A percentile compares a stretch with the other conserved stretches of the same genome.
phyloP scores from a whole-genome alignment of 176 grass and related monocot genomes.

The Neostapfia colusana region DNA sequence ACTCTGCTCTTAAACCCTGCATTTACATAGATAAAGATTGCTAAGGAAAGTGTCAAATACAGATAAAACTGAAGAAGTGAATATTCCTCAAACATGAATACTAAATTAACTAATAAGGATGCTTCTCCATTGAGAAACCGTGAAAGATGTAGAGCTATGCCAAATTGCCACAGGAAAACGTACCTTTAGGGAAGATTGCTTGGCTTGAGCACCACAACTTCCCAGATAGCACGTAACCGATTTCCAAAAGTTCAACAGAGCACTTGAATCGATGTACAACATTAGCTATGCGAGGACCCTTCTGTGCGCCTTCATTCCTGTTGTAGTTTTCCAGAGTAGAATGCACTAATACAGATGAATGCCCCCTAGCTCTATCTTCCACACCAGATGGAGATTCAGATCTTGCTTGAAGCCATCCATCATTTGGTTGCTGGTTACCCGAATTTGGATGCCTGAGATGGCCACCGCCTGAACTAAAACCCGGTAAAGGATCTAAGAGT shows the following conservation, averaged over 20 bases:
- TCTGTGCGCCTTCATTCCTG: slow-evolving; percentile 46
- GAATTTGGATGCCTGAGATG: slow-evolving; percentile 31
- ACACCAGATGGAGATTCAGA: slow-evolving; percentile 5
- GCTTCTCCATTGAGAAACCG: background rate
- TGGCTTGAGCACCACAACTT: slow-evolving; percentile 63
- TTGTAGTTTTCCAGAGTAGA: slow-evolving; percentile 32
- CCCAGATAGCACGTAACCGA: slow-evolving; percentile 65
- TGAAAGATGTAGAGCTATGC: background rate
- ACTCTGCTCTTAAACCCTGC: slow-evolving; percentile 87
- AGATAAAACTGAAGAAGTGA: background rate
- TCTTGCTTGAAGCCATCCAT: slow-evolving; percentile 29
- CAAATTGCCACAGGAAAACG: slow-evolving; percentile 23
- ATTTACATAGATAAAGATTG: slow-evolving; percentile 31
- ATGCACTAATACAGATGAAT: slow-evolving; percentile 21
- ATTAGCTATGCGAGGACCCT: slow-evolving; percentile 74
- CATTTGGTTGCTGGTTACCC: slow-evolving; percentile 34
- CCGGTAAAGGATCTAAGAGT: background rate
- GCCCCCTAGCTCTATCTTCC: slow-evolving; percentile 37
- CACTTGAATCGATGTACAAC: slow-evolving; percentile 68
- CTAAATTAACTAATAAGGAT: background rate
- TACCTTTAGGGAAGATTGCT: slow-evolving; percentile 85
- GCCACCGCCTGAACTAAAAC: slow-evolving; percentile 14
- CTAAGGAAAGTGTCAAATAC: slow-evolving; percentile 6
- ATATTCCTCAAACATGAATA: background rate
- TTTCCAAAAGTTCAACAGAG: slow-evolving; percentile 73